Conservation (phyloP, 169 alveolate species). For the Plasmodium gallinaceum region DNA sequence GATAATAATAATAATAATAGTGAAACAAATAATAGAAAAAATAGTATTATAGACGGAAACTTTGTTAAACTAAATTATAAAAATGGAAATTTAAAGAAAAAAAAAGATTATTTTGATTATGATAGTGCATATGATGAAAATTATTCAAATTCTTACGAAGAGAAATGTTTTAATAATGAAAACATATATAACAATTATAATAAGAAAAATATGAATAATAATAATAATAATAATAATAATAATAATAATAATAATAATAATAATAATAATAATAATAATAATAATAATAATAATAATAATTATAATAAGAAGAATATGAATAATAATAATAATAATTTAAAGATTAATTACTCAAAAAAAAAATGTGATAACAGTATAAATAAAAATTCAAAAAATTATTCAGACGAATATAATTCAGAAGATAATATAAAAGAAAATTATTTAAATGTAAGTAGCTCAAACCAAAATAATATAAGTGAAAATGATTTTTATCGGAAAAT, state of each 20-base stretch:
- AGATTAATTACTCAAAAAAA: constrained; percentile 4
- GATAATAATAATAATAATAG: not conserved
- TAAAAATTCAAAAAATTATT: not conserved
- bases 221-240: constrained; percentile 2
- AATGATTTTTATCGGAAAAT: not conserved
- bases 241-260: not conserved
- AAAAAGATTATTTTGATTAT: not conserved
- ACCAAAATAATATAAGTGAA: not conserved
- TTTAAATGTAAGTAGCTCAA: not conserved
- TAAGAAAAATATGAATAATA: too few relatives aligned
- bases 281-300: too few relatives aligned
- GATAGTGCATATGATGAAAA: not conserved
- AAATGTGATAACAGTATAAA: not conserved
- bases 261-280: too few relatives aligned
- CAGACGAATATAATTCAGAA: constrained; percentile 12
- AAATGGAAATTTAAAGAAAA: not conserved
- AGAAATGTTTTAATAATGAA: not conserved
- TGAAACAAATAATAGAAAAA: not conserved
- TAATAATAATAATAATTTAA: not conserved
- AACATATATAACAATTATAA: not conserved
- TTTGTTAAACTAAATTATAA: not conserved
- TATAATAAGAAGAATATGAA: too few relatives aligned
- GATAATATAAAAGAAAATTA: constrained; percentile 6
- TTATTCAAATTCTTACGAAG: not conserved
- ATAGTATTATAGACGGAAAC: not conserved